phyloP scores from a whole-genome alignment of 2,329 filamentous ascomycete species.

The Daldinia eschscholtzii region DNA sequence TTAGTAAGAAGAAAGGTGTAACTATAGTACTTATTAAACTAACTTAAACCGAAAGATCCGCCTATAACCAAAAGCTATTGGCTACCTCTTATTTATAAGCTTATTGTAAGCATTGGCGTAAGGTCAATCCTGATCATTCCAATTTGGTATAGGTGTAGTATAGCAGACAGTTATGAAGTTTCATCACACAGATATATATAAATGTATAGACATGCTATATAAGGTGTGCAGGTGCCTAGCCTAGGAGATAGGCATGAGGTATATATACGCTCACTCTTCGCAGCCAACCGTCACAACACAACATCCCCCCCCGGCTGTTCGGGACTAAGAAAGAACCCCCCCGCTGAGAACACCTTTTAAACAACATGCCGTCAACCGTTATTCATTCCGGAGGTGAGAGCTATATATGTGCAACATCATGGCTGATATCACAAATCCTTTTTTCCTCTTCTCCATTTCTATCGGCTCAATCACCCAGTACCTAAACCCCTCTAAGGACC shows the following conservation, averaged over 20 bases:
- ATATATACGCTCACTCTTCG: conserved; percentile 2
- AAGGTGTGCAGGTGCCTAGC: neutral
- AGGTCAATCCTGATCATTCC: neutral
- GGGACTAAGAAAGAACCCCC: neutral
- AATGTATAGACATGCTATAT: conserved; percentile 2
- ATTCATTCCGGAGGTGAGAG: conserved; percentile 15
- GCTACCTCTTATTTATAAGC: too few species aligned
- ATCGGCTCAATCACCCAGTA: neutral
- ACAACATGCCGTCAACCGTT: conserved; percentile 6
- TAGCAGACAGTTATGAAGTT: neutral
- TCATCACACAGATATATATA: neutral
- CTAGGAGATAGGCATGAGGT: neutral
- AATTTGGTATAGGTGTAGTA: neutral
- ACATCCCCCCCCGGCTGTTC: neutral
- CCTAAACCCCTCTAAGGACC: neutral
- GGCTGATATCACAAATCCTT: conserved; percentile 6
- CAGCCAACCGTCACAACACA: neutral
- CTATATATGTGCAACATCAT: conserved; percentile 13
- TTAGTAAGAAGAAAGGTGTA: too few species aligned
- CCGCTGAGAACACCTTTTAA: neutral
- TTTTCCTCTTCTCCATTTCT: conserved; percentile 11
- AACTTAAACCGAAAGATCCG: too few species aligned
- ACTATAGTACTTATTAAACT: too few species aligned
- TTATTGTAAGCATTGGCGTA: too few species aligned
- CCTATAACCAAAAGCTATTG: too few species aligned